Evolutionary conservation across 2,329 filamentous ascomycete species (phyloP).

Genomic region (Botrytis elliptica): DNA sequence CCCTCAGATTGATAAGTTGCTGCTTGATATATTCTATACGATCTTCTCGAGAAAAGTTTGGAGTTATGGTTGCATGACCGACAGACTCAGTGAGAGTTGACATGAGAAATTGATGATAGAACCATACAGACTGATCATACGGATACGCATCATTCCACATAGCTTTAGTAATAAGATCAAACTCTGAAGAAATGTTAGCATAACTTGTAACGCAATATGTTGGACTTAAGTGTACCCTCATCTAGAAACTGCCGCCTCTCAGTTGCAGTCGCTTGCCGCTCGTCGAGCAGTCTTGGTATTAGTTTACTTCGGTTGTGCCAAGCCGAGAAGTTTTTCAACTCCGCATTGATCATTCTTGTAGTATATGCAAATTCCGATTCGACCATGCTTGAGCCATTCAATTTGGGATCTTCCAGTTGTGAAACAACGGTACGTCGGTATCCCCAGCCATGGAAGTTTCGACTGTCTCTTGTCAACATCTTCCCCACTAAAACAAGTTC

Average conservation of each 20-base stretch:
- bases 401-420: constrained; percentile 62
- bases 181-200: constrained; percentile 52
- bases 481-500: constrained; percentile 81
- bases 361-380: constrained; percentile 88
- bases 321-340: constrained; percentile 93
- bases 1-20: constrained; percentile 73
- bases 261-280: constrained; percentile 62
- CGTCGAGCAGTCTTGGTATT: constrained; percentile 71
- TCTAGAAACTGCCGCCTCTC: constrained; percentile 70
- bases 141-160: constrained; percentile 71
- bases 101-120: constrained; percentile 89
- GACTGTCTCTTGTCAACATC: constrained; percentile 81
- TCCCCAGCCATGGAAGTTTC: constrained; percentile 97
- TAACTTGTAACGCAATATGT: neutral
- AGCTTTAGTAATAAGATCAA: constrained; percentile 71
- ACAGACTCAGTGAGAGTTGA: constrained; percentile 58
- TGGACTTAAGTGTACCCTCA: constrained; percentile 49
- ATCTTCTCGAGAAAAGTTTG: constrained; percentile 59
- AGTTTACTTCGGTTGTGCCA: constrained; percentile 91
- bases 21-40: constrained; percentile 63
- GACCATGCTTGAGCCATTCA: constrained; percentile 61
- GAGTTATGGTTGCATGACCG: constrained; percentile 58
- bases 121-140: constrained; percentile 95
- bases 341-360: constrained; percentile 78
- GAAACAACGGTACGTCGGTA: constrained; percentile 79